Conservation (phyloP, 176 grass and related monocot species). For the Eremochloa ophiuroides region DNA sequence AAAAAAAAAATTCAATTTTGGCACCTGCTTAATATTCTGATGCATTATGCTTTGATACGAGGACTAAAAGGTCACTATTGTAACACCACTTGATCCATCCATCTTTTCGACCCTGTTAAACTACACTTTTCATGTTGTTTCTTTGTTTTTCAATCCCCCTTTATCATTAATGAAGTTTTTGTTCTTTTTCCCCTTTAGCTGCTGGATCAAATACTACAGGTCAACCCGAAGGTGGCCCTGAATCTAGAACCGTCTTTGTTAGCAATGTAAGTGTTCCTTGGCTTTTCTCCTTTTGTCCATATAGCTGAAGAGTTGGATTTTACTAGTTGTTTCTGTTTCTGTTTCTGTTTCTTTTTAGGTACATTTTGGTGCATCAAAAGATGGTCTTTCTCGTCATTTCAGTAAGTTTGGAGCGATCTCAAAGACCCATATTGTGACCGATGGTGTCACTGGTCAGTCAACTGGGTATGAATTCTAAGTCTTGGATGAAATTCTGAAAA, state of each 20-base stretch:
- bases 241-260: conserved; percentile 67
- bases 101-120: neutral
- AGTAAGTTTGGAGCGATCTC: conserved; percentile 88
- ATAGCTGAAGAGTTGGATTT: neutral
- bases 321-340: conserved; percentile 6
- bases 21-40: neutral
- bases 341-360: conserved; percentile 46
- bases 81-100: neutral
- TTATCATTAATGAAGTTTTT: neutral
- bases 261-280: conserved; percentile 58
- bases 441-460: conserved; percentile 73
- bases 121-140: neutral
- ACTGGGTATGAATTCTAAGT: conserved; percentile 63
- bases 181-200: conserved; percentile 15
- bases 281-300: neutral
- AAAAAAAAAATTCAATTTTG: too few species aligned
- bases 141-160: neutral
- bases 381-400: conserved; percentile 88
- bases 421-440: conserved; percentile 83
- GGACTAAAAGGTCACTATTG: neutral
- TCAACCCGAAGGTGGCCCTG: conserved; percentile 41
- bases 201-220: conserved; percentile 43
- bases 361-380: conserved; percentile 89
- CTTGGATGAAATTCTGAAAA: neutral
- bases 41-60: neutral